A percentile compares a stretch with the other conserved stretches of the same genome.
These are phyloP conservation scores for Cairneyella variabilis DNA, from an alignment of 495 filamentous ascomycete genomes.

Conservation along the genomic window DNA sequence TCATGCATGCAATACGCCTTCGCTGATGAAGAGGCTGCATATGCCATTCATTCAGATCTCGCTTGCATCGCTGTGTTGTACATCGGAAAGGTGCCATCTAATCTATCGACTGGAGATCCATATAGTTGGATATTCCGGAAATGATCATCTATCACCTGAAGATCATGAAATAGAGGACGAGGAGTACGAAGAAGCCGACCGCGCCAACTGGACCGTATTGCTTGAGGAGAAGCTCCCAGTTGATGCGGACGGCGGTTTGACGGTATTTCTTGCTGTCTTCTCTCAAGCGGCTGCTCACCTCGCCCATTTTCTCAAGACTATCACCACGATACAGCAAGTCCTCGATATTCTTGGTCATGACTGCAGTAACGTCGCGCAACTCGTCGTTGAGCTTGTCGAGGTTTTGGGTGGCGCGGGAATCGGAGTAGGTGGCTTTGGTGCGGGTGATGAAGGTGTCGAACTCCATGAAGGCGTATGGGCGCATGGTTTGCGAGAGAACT, in stretches of 20 bases:
- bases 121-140: too few species aligned
- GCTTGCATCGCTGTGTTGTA: too few species aligned
- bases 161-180: slow-evolving; percentile 91
- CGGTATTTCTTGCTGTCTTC: slow-evolving; percentile 95
- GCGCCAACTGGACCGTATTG: slow-evolving; percentile 91
- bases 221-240: slow-evolving; percentile 95
- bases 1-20: too few species aligned
- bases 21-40: too few species aligned
- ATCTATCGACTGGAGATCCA: too few species aligned
- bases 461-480: slow-evolving; percentile 93
- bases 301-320: slow-evolving; percentile 94
- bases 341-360: slow-evolving; percentile 99
- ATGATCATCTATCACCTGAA: too few species aligned
- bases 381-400: slow-evolving; percentile 83
- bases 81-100: too few species aligned
- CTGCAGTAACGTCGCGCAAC: slow-evolving; percentile 93
- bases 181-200: slow-evolving; percentile 71
- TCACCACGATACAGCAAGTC: slow-evolving; percentile 94
- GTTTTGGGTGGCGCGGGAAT: slow-evolving; percentile 82
- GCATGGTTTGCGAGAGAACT: slow-evolving; percentile 67
- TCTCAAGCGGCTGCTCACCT: slow-evolving; percentile 77
- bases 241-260: slow-evolving; percentile 89
- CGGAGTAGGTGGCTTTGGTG: slow-evolving; percentile 92
- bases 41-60: too few species aligned
- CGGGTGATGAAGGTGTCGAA: slow-evolving; percentile 96